Percentiles rank a stretch among this genome's conserved stretches.
These are phyloP conservation scores for Bertia moriformis DNA, from an alignment of 2,329 filamentous ascomycete genomes.

Conservation along the genomic window DNA sequence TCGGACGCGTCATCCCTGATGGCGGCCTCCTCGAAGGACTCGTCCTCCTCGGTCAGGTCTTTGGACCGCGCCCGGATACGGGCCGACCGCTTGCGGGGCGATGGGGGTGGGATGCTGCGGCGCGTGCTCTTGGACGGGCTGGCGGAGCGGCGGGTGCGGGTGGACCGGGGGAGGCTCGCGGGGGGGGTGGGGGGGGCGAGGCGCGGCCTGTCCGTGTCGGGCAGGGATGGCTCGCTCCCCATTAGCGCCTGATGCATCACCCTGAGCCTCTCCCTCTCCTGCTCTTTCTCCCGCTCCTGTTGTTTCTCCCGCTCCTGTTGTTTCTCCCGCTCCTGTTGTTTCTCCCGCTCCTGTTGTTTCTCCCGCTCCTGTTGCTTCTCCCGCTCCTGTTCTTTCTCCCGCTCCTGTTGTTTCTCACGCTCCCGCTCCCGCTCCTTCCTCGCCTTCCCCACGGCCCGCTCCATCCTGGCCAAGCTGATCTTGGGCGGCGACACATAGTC, in stretches of 20 bases:
- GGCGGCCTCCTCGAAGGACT: neutral
- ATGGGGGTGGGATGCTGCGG: constrained; percentile 28
- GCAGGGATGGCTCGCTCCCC: neutral
- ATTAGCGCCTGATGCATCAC: too few species aligned
- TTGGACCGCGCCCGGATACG: constrained; percentile 13
- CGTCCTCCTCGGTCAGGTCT: neutral
- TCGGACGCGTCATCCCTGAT: neutral
- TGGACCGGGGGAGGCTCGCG: constrained; percentile 20
- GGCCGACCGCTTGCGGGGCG: constrained; percentile 38
- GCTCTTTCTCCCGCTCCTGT: too few species aligned
- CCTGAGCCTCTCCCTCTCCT: too few species aligned
- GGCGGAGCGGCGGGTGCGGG: constrained; percentile 37
- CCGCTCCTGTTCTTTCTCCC: too few species aligned
- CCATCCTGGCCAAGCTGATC: constrained; percentile 52
- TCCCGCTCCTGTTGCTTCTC: too few species aligned
- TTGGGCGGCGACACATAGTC: constrained; percentile 56
- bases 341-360: too few species aligned
- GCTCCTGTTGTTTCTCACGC: neutral
- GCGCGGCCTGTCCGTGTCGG: constrained; percentile 14
- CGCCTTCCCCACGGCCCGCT: constrained; percentile 8
- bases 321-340: too few species aligned
- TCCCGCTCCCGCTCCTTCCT: neutral
- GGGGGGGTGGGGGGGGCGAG: constrained; percentile 34
- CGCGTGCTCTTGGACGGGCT: constrained; percentile 33
- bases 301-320: too few species aligned